Conservation (phyloP, 106 monocot species). For the Hemerocallis citrina region DNA sequence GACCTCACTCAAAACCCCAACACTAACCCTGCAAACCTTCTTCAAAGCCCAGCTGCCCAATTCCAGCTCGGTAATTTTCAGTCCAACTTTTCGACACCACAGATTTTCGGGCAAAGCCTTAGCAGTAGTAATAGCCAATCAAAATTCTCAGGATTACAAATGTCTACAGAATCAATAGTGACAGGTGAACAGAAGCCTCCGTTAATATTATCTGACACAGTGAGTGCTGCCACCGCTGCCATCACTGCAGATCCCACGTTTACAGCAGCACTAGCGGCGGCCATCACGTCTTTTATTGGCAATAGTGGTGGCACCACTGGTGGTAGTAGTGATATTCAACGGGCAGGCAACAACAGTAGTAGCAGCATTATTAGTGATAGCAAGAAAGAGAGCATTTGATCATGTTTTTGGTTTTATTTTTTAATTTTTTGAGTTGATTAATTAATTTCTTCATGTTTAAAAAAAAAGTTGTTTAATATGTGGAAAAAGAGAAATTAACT, state of each 20-base stretch:
- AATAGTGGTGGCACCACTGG: too few species aligned
- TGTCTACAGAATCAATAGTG: too few species aligned
- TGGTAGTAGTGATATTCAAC: too few species aligned
- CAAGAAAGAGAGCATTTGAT: background rate
- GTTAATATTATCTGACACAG: background rate
- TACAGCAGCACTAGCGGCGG: constrained; percentile 7
- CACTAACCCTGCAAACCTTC: constrained; percentile 2
- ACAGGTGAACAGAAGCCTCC: background rate
- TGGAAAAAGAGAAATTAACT: too few species aligned
- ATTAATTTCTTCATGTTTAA: too few species aligned
- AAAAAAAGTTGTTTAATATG: too few species aligned
- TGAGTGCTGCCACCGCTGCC: constrained; percentile 12
- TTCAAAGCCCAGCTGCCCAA: constrained; percentile 18
- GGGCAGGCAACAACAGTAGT: background rate
- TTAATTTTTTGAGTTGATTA: too few species aligned
- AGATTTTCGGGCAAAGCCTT: constrained; percentile 32
- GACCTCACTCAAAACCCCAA: constrained; percentile 50
- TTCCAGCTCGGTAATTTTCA: constrained; percentile 16
- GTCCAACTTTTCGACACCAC: constrained; percentile 2
- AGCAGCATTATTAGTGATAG: background rate
- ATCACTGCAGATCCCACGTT: constrained; percentile 12
- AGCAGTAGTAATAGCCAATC: constrained; percentile 22
- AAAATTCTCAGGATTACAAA: constrained; percentile 41
- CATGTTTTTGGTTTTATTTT: background rate
- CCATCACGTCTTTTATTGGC: constrained; percentile 12